Conservation (phyloP, 208 protist species). For the Porcisia hertigi region DNA sequence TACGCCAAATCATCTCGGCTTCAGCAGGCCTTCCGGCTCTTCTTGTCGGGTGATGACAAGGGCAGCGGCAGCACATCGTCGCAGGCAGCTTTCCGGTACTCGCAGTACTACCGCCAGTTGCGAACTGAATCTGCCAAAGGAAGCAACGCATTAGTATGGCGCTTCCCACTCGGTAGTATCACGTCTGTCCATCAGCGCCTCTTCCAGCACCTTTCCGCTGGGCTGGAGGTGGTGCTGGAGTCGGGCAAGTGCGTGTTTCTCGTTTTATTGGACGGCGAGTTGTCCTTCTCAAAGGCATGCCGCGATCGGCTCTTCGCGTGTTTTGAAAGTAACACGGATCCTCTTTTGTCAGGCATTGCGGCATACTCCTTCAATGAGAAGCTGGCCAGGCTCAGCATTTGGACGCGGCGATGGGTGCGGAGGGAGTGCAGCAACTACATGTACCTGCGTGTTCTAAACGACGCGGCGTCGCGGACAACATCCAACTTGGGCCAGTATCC, state of each 20-base stretch:
- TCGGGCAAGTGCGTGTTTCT: conserved; percentile 57
- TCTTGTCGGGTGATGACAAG: conserved; percentile 33
- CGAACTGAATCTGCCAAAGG: conserved; percentile 44
- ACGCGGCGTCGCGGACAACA: conserved; percentile 83
- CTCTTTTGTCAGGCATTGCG: conserved; percentile 31
- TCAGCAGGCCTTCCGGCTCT: conserved; percentile 47
- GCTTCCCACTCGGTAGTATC: conserved; percentile 50
- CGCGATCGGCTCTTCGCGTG: conserved; percentile 41
- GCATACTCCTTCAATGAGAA: conserved; percentile 48
- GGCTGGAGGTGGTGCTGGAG: conserved; percentile 67
- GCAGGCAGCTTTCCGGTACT: conserved; percentile 60
- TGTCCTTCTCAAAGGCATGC: conserved; percentile 55
- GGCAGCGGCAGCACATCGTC: conserved; percentile 33
- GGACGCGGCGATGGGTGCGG: conserved; percentile 73
- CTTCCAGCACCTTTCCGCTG: conserved; percentile 69
- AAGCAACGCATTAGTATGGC: conserved; percentile 55
- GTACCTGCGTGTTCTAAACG: conserved; percentile 93
- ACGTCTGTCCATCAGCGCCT: conserved; percentile 53
- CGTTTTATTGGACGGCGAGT: conserved; percentile 64
- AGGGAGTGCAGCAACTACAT: conserved; percentile 88
- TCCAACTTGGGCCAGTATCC: conserved; percentile 94
- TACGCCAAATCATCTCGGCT: conserved; percentile 36
- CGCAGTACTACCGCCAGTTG: conserved; percentile 79
- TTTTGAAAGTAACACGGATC: conserved; percentile 30
- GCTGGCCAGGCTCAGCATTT: conserved; percentile 29